A percentile compares a stretch with the other conserved stretches of the same genome.
phyloP scores from a whole-genome alignment of 345 rosid species.

The Passiflora organensis region DNA sequence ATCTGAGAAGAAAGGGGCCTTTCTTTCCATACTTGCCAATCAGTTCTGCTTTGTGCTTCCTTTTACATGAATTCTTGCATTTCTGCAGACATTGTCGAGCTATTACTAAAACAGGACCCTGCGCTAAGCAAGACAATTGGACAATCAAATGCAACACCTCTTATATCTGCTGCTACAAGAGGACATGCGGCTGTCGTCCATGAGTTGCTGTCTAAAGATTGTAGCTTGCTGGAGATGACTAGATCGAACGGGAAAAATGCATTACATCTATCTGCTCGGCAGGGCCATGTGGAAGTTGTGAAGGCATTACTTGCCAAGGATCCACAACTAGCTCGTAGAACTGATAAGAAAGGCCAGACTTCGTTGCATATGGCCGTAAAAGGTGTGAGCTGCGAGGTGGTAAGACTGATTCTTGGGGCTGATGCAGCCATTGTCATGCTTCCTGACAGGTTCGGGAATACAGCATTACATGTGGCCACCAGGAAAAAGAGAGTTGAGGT shows the following conservation, averaged over 20 bases:
- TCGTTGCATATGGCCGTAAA: conserved; percentile 97
- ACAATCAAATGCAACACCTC: conserved; percentile 82
- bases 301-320: conserved; percentile 55
- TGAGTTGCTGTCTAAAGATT: conserved; percentile 58
- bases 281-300: conserved; percentile 84
- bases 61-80: too few species aligned
- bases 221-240: conserved; percentile 52
- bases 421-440: conserved; percentile 79
- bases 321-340: conserved; percentile 68
- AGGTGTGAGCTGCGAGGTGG: conserved; percentile 65
- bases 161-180: conserved; percentile 69
- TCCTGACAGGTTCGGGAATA: conserved; percentile 78
- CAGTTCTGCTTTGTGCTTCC: too few species aligned
- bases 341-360: conserved; percentile 93
- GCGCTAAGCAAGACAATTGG: conserved; percentile 59
- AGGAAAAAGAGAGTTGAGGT: conserved; percentile 87
- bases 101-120: conserved; percentile 64
- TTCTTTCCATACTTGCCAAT: too few species aligned
- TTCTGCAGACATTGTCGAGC: conserved; percentile 70
- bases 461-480: conserved; percentile 78
- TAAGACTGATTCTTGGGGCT: conserved; percentile 59
- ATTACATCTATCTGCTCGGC: conserved; percentile 83
- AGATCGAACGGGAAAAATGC: conserved; percentile 86
- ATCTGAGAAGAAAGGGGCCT: too few species aligned
- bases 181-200: conserved; percentile 63